These are phyloP conservation scores for Candida glucosophila DNA, from an alignment of 1,139 yeast species.

Conservation along the genomic window DNA sequence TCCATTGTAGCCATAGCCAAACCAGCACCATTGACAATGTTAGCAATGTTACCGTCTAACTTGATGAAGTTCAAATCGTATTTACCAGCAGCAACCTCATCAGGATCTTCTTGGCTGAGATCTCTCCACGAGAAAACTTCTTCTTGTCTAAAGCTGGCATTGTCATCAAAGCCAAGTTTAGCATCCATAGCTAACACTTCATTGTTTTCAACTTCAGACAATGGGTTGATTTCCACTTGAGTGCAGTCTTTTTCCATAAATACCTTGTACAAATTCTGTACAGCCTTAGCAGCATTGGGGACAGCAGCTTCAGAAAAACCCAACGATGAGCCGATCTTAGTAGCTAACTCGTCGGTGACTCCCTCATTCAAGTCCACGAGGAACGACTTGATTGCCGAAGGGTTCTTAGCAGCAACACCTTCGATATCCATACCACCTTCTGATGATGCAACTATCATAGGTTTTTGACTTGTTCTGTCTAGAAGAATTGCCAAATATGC, in stretches of 20 bases:
- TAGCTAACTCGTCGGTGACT: conserved; percentile 71
- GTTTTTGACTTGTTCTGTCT: conserved; percentile 88
- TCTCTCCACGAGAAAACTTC: conserved; percentile 97
- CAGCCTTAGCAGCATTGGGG: conserved; percentile 81
- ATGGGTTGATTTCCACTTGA: conserved; percentile 97
- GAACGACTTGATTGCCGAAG: conserved; percentile 88
- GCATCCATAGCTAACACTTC: conserved; percentile 98
- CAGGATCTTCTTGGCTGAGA: conserved; percentile 94
- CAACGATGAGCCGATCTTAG: conserved; percentile 65
- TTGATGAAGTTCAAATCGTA: conserved; percentile 93
- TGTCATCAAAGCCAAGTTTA: conserved; percentile 95
- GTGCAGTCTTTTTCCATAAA: conserved; percentile 91
- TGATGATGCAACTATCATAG: conserved; percentile 90
- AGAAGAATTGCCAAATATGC: conserved; percentile 90
- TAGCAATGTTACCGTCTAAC: conserved; percentile 97
- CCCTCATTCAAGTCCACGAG: conserved; percentile 71
- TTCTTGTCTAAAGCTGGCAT: conserved; percentile 89
- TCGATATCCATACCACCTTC: conserved; percentile 99
- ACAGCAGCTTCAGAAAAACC: conserved; percentile 77
- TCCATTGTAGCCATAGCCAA: conserved; percentile 99
- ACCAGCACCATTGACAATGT: conserved; percentile 99
- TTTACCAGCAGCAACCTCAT: conserved; percentile 87
- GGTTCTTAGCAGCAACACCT: conserved; percentile 91
- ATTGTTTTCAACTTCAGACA: conserved; percentile 86
- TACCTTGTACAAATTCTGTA: conserved; percentile 80